phyloP scores from a whole-genome alignment of 352 stramenopile genomes.

The Lagenidium sp. region DNA sequence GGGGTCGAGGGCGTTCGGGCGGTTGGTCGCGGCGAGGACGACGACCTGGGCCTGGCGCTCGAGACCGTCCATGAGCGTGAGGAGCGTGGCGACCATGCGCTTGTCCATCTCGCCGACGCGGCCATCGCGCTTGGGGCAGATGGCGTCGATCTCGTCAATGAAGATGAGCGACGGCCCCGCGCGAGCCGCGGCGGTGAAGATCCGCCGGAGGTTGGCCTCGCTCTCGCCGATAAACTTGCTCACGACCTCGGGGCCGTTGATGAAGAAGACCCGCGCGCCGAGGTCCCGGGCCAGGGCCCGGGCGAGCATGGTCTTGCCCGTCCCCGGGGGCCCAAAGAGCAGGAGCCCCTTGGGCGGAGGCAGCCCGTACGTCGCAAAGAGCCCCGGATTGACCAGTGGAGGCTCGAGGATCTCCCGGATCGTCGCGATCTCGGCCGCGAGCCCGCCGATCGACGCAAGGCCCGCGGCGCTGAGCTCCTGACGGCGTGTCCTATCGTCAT shows the following conservation, averaged over 20 bases:
- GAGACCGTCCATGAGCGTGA: slow-evolving; percentile 88
- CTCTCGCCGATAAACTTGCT: slow-evolving; percentile 93
- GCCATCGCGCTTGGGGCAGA: slow-evolving; percentile 80
- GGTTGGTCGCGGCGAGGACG: slow-evolving; percentile 73
- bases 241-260: slow-evolving; percentile 96
- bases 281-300: slow-evolving; percentile 89
- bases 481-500: too few species aligned
- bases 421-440: slow-evolving; percentile 89
- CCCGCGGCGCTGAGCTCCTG: too few species aligned
- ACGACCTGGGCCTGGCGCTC: slow-evolving; percentile 51
- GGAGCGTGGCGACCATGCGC: slow-evolving; percentile 81
- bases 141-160: slow-evolving; percentile 89
- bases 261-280: slow-evolving; percentile 90
- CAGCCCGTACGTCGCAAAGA: slow-evolving; percentile 92
- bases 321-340: slow-evolving; percentile 93
- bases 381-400: slow-evolving; percentile 88
- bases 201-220: slow-evolving; percentile 66
- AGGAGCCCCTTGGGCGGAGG: slow-evolving; percentile 93
- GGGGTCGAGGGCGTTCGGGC: slow-evolving; percentile 88
- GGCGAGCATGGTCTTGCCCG: slow-evolving; percentile 95
- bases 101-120: slow-evolving; percentile 75
- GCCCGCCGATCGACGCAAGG: slow-evolving; percentile 78
- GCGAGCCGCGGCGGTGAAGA: slow-evolving; percentile 42
- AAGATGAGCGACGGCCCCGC: slow-evolving; percentile 63
- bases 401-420: slow-evolving; percentile 96